These are phyloP conservation scores for Entonaema liquescens DNA, from an alignment of 495 filamentous ascomycete genomes.

Conservation along the genomic window DNA sequence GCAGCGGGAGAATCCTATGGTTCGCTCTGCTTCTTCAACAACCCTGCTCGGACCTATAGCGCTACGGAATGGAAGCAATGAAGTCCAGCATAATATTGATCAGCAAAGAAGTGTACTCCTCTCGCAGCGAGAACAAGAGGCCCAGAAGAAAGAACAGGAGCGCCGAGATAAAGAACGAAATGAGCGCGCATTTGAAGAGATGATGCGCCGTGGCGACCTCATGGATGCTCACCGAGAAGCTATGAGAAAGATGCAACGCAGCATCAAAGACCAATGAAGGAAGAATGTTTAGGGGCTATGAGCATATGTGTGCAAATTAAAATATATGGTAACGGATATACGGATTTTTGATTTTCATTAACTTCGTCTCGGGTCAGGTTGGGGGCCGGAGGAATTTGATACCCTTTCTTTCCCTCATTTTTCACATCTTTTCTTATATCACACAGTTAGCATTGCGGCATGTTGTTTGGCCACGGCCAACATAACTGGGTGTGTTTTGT, in stretches of 20 bases:
- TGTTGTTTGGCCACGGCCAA: not conserved
- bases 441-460: not conserved
- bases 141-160: slow-evolving; percentile 55
- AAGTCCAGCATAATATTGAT: slow-evolving; percentile 51
- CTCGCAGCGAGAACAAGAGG: slow-evolving; percentile 58
- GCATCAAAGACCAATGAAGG: slow-evolving; percentile 61
- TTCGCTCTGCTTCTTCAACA: slow-evolving; percentile 39
- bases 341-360: not conserved
- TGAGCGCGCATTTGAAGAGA: slow-evolving; percentile 70
- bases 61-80: slow-evolving; percentile 39
- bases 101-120: slow-evolving; percentile 54
- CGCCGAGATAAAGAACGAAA: slow-evolving; percentile 54
- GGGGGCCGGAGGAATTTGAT: slow-evolving; percentile 30
- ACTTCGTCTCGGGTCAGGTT: slow-evolving; percentile 2
- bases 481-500: too few relatives aligned
- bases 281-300: slow-evolving; percentile 8
- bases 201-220: slow-evolving; percentile 81
- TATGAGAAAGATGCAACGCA: slow-evolving; percentile 82
- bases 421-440: slow-evolving; percentile 6
- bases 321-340: slow-evolving; percentile 20
- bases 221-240: slow-evolving; percentile 81
- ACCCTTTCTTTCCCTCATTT: slow-evolving; percentile 37
- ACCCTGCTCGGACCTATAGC: slow-evolving; percentile 28
- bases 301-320: slow-evolving; percentile 6
- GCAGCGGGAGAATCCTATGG: slow-evolving; percentile 58